A percentile compares a stretch with the other conserved stretches of the same genome.
phyloP scores from a whole-genome alignment of 2,329 filamentous ascomycete species.

The Westerdykella sp. region DNA sequence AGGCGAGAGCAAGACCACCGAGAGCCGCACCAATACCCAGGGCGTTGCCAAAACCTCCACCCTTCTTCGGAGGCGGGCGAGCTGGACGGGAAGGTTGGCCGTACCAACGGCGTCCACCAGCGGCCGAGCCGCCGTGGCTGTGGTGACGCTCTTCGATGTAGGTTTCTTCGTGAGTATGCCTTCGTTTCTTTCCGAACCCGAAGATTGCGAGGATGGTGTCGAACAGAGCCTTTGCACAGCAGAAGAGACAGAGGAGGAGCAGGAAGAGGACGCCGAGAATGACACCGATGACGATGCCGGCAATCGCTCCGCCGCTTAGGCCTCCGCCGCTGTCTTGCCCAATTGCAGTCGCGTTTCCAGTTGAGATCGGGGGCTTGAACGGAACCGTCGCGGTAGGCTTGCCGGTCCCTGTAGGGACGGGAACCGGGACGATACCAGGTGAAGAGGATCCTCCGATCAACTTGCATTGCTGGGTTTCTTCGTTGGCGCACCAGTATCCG shows the following conservation, averaged over 20 bases:
- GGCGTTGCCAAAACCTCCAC: conserved; percentile 28
- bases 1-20: conserved; percentile 39
- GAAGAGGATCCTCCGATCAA: conserved; percentile 49
- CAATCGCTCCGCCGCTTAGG: conserved; percentile 67
- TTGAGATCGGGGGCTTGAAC: conserved; percentile 49
- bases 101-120: conserved; percentile 49
- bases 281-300: conserved; percentile 72
- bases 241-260: conserved; percentile 67
- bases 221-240: conserved; percentile 52
- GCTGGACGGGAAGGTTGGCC: conserved; percentile 34
- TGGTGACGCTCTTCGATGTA: conserved; percentile 58
- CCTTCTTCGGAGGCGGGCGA: conserved; percentile 32
- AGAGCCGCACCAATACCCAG: conserved; percentile 39
- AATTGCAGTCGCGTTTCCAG: conserved; percentile 41
- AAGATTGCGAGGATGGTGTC: conserved; percentile 55
- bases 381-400: conserved; percentile 44
- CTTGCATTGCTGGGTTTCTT: conserved; percentile 48
- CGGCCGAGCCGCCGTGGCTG: conserved; percentile 49
- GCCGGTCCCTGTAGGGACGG: conserved; percentile 40
- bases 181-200: conserved; percentile 51
- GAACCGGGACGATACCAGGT: conserved; percentile 25
- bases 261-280: conserved; percentile 62
- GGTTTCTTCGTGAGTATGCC: conserved; percentile 51
- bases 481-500: conserved; percentile 56
- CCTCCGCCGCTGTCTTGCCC: conserved; percentile 26